Conservation (phyloP, 2,329 filamentous ascomycete genomes). For the Tricladium varicosporioides region DNA sequence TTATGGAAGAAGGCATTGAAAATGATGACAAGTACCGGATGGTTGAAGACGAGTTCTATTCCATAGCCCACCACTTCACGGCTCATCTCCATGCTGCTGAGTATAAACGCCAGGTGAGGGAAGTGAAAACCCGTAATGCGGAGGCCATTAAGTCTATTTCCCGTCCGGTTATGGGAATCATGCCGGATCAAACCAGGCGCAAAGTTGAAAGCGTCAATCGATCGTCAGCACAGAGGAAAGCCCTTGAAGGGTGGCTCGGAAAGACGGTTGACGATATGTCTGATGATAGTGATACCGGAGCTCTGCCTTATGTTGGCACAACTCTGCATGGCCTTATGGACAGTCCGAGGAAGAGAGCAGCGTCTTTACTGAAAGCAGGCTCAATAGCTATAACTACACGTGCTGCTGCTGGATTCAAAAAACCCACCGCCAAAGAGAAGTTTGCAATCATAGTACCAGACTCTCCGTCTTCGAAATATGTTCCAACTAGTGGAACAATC, state of each 20-base stretch:
- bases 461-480: not conserved
- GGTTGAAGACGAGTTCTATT: constrained; percentile 78
- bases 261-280: constrained; percentile 23
- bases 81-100: constrained; percentile 75
- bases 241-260: constrained; percentile 24
- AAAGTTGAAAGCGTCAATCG: constrained; percentile 36
- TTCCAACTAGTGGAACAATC: too few species aligned
- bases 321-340: constrained; percentile 44
- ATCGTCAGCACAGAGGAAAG: constrained; percentile 37
- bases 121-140: constrained; percentile 53
- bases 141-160: constrained; percentile 40
- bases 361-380: constrained; percentile 30
- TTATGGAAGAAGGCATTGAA: constrained; percentile 62
- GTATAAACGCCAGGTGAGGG: constrained; percentile 65
- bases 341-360: constrained; percentile 35
- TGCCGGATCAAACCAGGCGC: constrained; percentile 30
- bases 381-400: constrained; percentile 24
- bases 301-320: constrained; percentile 37
- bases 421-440: constrained; percentile 15
- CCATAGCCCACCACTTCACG: constrained; percentile 67
- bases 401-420: constrained; percentile 34
- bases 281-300: constrained; percentile 31
- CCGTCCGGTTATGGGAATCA: constrained; percentile 37
- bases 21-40: constrained; percentile 75
- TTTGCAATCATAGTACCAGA: constrained; percentile 3